Percentiles rank a stretch among this genome's conserved stretches.
Conservation (phyloP, 2,329 filamentous ascomycete species). For the Anisogramma anomala region DNA sequence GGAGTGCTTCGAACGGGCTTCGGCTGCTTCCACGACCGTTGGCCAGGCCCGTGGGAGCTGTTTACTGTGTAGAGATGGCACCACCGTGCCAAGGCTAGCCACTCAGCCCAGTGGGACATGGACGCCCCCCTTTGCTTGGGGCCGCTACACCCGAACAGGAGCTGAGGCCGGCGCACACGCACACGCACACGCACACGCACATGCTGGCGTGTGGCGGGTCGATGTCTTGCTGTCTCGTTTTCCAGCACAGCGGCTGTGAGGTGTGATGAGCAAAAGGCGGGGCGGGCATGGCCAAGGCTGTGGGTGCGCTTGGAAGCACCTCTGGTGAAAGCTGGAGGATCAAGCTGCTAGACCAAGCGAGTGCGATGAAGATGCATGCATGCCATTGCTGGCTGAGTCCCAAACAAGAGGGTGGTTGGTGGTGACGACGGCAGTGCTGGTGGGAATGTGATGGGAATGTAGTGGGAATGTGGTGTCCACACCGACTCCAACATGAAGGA, state of each 20-base stretch:
- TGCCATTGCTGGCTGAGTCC: no score
- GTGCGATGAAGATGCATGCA: no score
- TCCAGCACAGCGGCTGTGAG: no score
- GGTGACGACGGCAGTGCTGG: no score
- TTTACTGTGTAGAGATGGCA: slow-evolving; percentile 4
- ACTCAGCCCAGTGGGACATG: background rate
- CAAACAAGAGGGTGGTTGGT: no score
- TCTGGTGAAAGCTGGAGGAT: no score
- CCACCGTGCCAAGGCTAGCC: background rate
- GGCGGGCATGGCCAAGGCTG: no score
- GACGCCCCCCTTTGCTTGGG: background rate
- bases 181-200: background rate
- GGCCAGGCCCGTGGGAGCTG: slow-evolving; percentile 1
- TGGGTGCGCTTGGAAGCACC: no score
- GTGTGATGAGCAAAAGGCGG: no score
- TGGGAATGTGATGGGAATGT: background rate
- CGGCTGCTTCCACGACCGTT: slow-evolving; percentile 6
- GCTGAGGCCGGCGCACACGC: slow-evolving; percentile 1
- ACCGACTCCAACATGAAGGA: background rate
- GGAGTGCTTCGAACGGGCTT: slow-evolving; percentile 1
- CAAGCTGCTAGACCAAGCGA: no score
- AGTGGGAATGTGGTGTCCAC: no score
- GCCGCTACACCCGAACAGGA: slow-evolving; percentile 5
- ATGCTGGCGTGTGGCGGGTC: background rate
- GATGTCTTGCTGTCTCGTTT: no score